Evolutionary conservation across 2,329 filamentous ascomycete genomes (phyloP), one percentile per base, ranked within the genome.

Genomic region (Xylaria sp.): DNA sequence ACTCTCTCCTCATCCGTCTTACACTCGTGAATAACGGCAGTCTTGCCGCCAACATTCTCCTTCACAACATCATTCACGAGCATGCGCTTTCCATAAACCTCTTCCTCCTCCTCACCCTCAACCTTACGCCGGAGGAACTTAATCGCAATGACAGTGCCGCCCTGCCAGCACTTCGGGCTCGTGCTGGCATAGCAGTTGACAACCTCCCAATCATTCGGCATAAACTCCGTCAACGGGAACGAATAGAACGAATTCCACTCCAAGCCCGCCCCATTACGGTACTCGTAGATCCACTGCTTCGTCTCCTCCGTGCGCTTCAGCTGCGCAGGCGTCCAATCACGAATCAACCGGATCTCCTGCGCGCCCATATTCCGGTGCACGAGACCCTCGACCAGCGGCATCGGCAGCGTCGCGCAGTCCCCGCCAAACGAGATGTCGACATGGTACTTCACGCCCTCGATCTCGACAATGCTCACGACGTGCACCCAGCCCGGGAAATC

Each of bases 401-500:
- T 71, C 5, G 86, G 85, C 13, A 73, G 72, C 1, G 81, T 86
- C 2, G 84, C 77, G 6, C 83, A 82, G 66, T 86, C 82, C 18
- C 82, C 83, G 52, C 87, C 87, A 67, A 89, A 89, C 3, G 80
- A 83, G 9, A 86, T 82, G 68, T 90, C 87, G 8, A 83, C 71
- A 67, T 80, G 73, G 71, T 80, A 86, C 59, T 76, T 74, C 8
- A 42, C n/a, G 34, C 75, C 75, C 4, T 76, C 69, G 39, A 89
- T 74, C 1, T 78, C 81, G 48, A 87, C 79, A 55, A 88, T 83
- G 65, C 84, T 81, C 51, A 87, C 76, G 68, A 88, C 81, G 70
- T 89, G 85, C 11, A 79, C 75, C 83, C 83, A 80, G 23, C 80
- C 76, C 0, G 72, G 68, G 68, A 77, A 85, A 13, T 75, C 72